Evolutionary conservation across 768 basidiomycete genomes (phyloP).

Genomic region (Boletus subcaerulescens): DNA sequence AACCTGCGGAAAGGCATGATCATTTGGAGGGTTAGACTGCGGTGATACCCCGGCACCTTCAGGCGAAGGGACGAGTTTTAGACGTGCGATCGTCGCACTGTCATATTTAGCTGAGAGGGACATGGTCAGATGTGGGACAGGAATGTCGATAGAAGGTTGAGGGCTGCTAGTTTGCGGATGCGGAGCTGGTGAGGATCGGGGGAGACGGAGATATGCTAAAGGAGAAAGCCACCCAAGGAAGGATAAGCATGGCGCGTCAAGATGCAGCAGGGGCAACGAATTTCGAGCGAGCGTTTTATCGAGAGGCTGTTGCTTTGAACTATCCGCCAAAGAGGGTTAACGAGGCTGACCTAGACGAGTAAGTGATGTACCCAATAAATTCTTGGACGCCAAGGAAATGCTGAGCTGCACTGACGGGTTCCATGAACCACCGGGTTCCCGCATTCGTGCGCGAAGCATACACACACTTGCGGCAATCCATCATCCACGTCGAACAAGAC

Average conservation of each 20-base stretch:
- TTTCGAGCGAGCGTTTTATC: conserved; percentile 61
- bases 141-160: conserved; percentile 42
- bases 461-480: too few species aligned
- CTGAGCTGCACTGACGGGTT: conserved; percentile 28
- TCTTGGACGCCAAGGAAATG: conserved; percentile 18
- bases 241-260: conserved; percentile 62
- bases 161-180: conserved; percentile 14
- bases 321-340: conserved; percentile 16
- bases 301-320: conserved; percentile 47
- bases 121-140: conserved; percentile 46
- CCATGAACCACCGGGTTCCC: conserved; percentile 77
- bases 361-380: conserved; percentile 12
- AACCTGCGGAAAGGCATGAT: conserved; percentile 23
- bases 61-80: conserved; percentile 38
- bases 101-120: conserved; percentile 38
- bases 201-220: conserved; percentile 60
- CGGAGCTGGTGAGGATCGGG: conserved; percentile 34
- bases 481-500: too few species aligned
- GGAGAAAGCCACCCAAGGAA: conserved; percentile 74
- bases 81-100: conserved; percentile 58
- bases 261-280: conserved; percentile 69
- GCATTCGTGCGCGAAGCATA: too few species aligned
- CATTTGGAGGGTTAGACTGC: conserved; percentile 19
- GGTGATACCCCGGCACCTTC: conserved; percentile 14
- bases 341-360: background rate